Base-by-base conservation (phyloP, 2,329 filamentous ascomycete species). In the Aspergillus aculeatinus region DNA sequence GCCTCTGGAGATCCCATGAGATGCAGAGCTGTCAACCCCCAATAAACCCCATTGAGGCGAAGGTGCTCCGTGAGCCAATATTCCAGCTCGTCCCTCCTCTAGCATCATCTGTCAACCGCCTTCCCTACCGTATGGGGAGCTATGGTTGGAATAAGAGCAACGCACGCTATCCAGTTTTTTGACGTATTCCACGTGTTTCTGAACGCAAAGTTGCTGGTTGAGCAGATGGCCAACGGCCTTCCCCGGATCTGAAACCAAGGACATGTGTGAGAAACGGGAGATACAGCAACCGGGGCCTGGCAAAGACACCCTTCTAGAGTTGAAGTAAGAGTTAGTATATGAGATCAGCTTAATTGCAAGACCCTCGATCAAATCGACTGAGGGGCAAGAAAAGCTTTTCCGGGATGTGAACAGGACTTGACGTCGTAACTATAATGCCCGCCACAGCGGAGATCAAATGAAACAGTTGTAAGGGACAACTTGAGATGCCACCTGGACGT, bases 11-110 rank as follows among this genome's bases (percentile, higher is more conserved):
- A 88, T 52, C 88, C 86, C 60, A 99, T 86, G 29, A 98, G 83
- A 80, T 96, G 90, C 47, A 98, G 84, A 6, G 94, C 89, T 6
- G 89, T 95, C 59, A 99, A 79, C 14, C 95, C 95, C 95, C 95
- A 99, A 78, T 99, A 99, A 51, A 99, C 85, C 49, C 95, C 95
- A 74, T 95, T 97, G 60, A 99, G 85, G 62, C 95, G 92, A 67
- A 99, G 83, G 75, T 99, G 95, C 78, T 99, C 94, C 14, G 95
- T 99, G 73, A 98, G 83, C 90, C 94, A 97, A 81, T 98, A 99
- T 76, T 97, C 92, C 69, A 96, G 88, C 78, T 97, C 91, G 82
- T 98, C 92, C 80, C 90, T 92, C 73, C 90, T 89, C 87, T 89
- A 79, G 68, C 70, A 79, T 78, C 71, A 72, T 60, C 62, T 64